phyloP scores from a whole-genome alignment of 306 rosid genomes.

The Prunus dulcis region DNA sequence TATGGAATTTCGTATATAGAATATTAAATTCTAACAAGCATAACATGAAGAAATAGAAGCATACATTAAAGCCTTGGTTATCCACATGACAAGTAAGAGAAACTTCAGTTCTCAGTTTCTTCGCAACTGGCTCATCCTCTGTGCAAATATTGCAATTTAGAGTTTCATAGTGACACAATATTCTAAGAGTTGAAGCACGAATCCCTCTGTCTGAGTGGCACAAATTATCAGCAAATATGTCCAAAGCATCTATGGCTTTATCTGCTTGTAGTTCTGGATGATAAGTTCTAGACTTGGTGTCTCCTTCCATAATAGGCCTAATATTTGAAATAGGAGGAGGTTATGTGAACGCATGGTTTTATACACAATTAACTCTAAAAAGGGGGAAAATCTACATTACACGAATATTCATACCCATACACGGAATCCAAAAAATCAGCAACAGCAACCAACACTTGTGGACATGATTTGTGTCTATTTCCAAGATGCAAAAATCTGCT shows the following conservation, averaged over 20 bases:
- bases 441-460: conserved; percentile 67
- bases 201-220: conserved; percentile 57
- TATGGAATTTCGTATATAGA: background rate
- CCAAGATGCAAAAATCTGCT: conserved; percentile 54
- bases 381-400: conserved; percentile 2
- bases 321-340: conserved; percentile 20
- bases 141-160: conserved; percentile 31
- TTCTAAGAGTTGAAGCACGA: conserved; percentile 72
- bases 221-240: conserved; percentile 62
- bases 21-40: conserved; percentile 17
- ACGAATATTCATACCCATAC: conserved; percentile 55
- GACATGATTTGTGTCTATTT: conserved; percentile 56
- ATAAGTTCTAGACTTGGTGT: conserved; percentile 32
- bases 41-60: conserved; percentile 23
- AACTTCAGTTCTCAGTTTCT: conserved; percentile 54
- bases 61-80: conserved; percentile 46
- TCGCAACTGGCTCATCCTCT: conserved; percentile 45
- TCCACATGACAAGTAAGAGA: conserved; percentile 29
- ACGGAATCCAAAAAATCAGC: conserved; percentile 68
- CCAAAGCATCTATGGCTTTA: conserved; percentile 37
- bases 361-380: conserved; percentile 3
- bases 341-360: conserved; percentile 9
- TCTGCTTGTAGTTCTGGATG: conserved; percentile 50
- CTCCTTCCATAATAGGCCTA: conserved; percentile 52
- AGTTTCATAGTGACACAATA: conserved; percentile 57